Percentiles rank a stretch among this genome's conserved stretches.
Evolutionary conservation across 345 rosid species (phyloP).

Genomic region (Linum usitatissimum): DNA sequence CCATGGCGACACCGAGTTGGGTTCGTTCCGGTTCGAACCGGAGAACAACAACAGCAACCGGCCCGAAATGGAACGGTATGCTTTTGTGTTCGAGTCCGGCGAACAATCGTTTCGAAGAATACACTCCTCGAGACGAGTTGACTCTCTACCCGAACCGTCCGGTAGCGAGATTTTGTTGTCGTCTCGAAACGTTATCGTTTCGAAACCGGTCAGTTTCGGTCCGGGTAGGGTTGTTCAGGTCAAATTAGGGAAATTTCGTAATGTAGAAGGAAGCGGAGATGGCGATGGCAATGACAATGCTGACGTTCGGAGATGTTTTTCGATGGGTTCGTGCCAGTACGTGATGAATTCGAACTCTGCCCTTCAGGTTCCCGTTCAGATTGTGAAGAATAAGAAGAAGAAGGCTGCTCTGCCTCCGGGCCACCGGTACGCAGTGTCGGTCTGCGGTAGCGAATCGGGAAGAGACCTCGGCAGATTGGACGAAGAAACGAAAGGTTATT

Average conservation of each 20-base stretch:
- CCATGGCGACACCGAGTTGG: conserved; percentile 28
- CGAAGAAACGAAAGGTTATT: conserved; percentile 5
- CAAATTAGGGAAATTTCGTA: conserved; percentile 80
- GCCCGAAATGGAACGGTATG: too few species aligned
- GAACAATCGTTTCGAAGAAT: too few species aligned
- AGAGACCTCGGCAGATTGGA: conserved; percentile 44
- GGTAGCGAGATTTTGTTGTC: conserved; percentile 17
- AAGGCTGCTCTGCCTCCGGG: conserved; percentile 51
- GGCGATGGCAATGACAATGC: conserved; percentile 34
- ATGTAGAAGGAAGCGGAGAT: conserved; percentile 47
- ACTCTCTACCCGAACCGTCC: conserved; percentile 5
- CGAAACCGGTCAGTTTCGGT: conserved; percentile 28
- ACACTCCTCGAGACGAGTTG: too few species aligned
- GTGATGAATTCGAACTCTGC: conserved; percentile 67
- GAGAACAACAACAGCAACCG: too few species aligned
- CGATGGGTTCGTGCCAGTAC: conserved; percentile 98
- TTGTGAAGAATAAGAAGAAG: conserved; percentile 51
- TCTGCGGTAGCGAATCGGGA: conserved; percentile 53
- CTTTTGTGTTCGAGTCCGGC: too few species aligned
- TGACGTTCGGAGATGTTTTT: conserved; percentile 72
- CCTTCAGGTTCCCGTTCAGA: conserved; percentile 66
- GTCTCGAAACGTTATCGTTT: too few species aligned
- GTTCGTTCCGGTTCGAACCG: conserved; percentile 31
- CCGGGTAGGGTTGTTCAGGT: conserved; percentile 64
- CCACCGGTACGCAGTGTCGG: conserved; percentile 58